A percentile compares a stretch with the other conserved stretches of the same genome.
These are phyloP conservation scores for Aspergillus candidus DNA, from an alignment of 2,329 filamentous ascomycete species.

Conservation along the genomic window DNA sequence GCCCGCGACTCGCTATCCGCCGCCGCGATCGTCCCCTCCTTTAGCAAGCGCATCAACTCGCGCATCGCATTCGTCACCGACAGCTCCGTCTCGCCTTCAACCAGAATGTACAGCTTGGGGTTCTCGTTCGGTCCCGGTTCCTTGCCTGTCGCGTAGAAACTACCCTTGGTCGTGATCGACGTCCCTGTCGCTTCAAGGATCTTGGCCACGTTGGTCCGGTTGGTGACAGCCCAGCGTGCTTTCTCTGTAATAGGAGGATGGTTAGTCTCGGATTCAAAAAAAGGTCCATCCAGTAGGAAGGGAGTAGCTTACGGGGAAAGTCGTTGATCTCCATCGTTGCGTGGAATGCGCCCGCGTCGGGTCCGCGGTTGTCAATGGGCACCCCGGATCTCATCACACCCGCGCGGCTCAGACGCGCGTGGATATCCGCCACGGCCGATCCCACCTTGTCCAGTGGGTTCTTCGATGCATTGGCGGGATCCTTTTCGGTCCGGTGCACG, in stretches of 20 bases:
- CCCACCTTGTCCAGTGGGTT: slow-evolving; percentile 79
- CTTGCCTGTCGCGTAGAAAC: slow-evolving; percentile 77
- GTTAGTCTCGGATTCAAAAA: slow-evolving; percentile 6
- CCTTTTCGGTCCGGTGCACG: slow-evolving; percentile 63
- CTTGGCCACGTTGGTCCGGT: slow-evolving; percentile 96
- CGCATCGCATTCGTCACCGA: slow-evolving; percentile 85
- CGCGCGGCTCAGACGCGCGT: slow-evolving; percentile 80
- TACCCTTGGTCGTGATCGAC: slow-evolving; percentile 96
- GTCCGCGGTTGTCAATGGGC: slow-evolving; percentile 96
- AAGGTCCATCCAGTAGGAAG: not conserved
- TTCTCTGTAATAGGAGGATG: slow-evolving; percentile 54
- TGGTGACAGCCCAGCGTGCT: slow-evolving; percentile 96
- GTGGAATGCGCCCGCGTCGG: slow-evolving; percentile 93
- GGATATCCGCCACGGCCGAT: slow-evolving; percentile 86
- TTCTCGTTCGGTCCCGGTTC: slow-evolving; percentile 67
- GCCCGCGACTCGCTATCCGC: slow-evolving; percentile 78
- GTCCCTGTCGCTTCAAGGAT: slow-evolving; percentile 92
- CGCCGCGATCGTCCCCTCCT: slow-evolving; percentile 83
- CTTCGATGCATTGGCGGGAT: slow-evolving; percentile 44
- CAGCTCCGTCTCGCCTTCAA: slow-evolving; percentile 93
- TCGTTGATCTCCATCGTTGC: slow-evolving; percentile 98
- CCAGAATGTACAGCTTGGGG: slow-evolving; percentile 95
- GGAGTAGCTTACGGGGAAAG: slow-evolving; percentile 63
- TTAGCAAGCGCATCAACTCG: slow-evolving; percentile 79
- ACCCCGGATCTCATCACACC: slow-evolving; percentile 86